Evolutionary conservation across 805 yeast genomes (phyloP).

Genomic region (Candida suzukii): DNA sequence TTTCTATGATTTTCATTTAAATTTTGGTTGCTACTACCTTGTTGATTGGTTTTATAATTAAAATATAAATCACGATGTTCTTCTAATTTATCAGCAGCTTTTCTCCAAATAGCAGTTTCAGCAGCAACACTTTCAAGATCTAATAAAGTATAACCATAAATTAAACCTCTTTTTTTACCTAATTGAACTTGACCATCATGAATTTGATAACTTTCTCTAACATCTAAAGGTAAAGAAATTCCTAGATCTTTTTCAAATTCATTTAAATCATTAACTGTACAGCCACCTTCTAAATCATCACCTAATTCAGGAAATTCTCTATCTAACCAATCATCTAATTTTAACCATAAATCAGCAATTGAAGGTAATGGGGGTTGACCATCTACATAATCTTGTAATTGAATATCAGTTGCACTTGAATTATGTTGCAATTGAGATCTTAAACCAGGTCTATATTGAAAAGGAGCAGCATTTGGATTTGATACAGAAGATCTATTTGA

Average conservation of each 20-base stretch:
- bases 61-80: conserved; percentile 5
- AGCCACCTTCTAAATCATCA: conserved; percentile 71
- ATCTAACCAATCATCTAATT: conserved; percentile 77
- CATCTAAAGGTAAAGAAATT: conserved; percentile 69
- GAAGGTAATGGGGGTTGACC: conserved; percentile 53
- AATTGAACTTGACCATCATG: conserved; percentile 90
- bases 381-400: conserved; percentile 30
- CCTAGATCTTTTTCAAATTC: conserved; percentile 81
- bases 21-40: too few species aligned
- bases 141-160: conserved; percentile 76
- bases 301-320: conserved; percentile 74
- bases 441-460: conserved; percentile 35
- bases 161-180: conserved; percentile 68
- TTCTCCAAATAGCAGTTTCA: conserved; percentile 83
- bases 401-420: conserved; percentile 47
- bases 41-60: background rate
- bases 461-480: conserved; percentile 30
- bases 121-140: conserved; percentile 74
- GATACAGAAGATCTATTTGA: conserved; percentile 31
- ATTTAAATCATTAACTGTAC: conserved; percentile 70
- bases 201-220: conserved; percentile 67
- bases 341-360: conserved; percentile 80
- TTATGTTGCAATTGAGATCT: conserved; percentile 27
- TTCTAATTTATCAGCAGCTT: conserved; percentile 44
- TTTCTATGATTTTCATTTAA: background rate